Evolutionary conservation across 1,284 basidiomycete species (phyloP), one percentile per base, ranked within the genome.

Genomic region (Microbotryum scabiosae): DNA sequence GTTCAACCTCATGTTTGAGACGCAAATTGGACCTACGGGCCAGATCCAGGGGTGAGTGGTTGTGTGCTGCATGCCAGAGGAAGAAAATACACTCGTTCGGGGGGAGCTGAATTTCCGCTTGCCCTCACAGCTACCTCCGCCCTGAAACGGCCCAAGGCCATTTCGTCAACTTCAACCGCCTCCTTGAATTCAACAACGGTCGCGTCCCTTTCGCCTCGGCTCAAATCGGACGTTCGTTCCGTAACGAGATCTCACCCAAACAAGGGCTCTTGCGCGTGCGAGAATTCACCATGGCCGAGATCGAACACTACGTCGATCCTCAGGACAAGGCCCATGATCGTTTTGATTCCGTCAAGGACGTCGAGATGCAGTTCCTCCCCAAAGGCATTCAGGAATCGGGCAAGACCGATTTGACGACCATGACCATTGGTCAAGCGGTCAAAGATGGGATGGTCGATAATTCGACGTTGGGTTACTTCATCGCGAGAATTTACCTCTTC

Each of bases 281-380:
- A 68, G 96, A 99, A 76, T 99, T 98, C 79, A 96, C 90, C 44
- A 97, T 99, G 94, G 96, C 92, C 58, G 96, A 98, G 79, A 97
- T 99, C 75, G 96, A 99, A 78, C 94, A 99, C 79, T 99, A 81
- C 72, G 94, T 98, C 70, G 94, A 98, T 79, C 96, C 94, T 8
- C 81, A 83, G 57, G 86, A 97, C 80, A 99, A 98, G 80, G 78
- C 76, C 25, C 96, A 98, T 77, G 79, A 82, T 26, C 83, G 85
- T 43, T 99, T 98, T 80, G 74, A 75, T 62, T 89, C 94, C 71
- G 84, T 90, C 66, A 83, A 84, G 66, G 82, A 90, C 71, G 79
- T 90, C 66, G 82, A 80, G 48, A 81, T 97, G 46, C 79, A 82
- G 23, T 81, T 97, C 58, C 82, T 98, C 56, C 85, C 93, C 73